Conservation (phyloP, 768 basidiomycete species). For the Podaxis sp. region DNA sequence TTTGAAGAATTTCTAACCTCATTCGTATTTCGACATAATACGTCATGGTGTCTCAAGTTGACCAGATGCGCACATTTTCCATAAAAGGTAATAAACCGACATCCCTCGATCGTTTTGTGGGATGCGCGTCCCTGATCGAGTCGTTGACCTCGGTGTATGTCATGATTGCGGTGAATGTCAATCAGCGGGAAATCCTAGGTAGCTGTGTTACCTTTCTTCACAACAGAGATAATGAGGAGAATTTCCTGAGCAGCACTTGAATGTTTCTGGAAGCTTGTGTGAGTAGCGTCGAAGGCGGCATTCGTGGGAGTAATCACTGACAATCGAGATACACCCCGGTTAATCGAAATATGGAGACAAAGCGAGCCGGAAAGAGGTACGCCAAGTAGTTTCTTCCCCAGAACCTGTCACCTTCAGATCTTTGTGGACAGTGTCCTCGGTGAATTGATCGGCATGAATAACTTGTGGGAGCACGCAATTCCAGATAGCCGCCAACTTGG, state of each 20-base stretch:
- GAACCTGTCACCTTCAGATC: background rate
- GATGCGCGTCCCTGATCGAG: background rate
- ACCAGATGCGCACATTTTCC: conserved; percentile 13
- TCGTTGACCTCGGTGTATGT: background rate
- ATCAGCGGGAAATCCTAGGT: background rate
- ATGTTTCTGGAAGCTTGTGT: background rate
- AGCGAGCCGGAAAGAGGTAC: background rate
- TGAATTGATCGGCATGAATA: background rate
- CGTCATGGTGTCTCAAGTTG: conserved; percentile 8
- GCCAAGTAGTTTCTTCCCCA: background rate
- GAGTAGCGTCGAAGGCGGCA: background rate
- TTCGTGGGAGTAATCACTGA: background rate
- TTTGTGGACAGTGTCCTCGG: background rate
- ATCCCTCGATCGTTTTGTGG: background rate
- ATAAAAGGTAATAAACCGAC: conserved; percentile 7
- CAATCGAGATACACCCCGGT: background rate
- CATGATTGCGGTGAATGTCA: background rate
- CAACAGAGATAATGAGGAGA: background rate
- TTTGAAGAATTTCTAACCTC: background rate
- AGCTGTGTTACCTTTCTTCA: background rate
- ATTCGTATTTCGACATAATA: conserved; percentile 11
- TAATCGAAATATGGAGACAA: background rate
- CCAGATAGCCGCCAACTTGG: no score
- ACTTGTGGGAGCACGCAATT: background rate
- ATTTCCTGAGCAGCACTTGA: background rate